Percentiles rank a stretch among this genome's conserved stretches.
Evolutionary conservation across 2,329 filamentous ascomycete genomes (phyloP).

Genomic region (Cyanodermella asteris): DNA sequence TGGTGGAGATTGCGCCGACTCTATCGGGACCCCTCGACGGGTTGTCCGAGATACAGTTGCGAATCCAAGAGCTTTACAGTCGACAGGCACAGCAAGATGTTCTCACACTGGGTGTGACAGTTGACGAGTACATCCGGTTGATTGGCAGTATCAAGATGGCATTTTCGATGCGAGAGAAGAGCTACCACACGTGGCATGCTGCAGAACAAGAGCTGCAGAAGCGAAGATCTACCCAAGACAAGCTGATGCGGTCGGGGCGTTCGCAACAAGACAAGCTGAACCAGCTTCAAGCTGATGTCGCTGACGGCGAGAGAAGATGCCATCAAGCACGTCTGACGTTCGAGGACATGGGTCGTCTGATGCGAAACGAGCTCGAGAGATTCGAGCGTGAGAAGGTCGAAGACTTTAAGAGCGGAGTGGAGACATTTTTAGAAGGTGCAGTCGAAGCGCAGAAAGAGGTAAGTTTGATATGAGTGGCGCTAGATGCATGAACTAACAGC

Average conservation of each 20-base stretch:
- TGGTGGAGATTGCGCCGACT: constrained; percentile 74
- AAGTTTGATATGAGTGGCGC: constrained; percentile 15
- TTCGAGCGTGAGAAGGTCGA: constrained; percentile 97
- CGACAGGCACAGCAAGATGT: constrained; percentile 94
- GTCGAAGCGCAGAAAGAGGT: constrained; percentile 98
- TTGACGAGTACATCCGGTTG: constrained; percentile 92
- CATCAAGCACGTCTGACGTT: constrained; percentile 79
- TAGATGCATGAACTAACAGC: constrained; percentile 12
- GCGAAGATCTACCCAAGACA: constrained; percentile 73
- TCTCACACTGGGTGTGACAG: constrained; percentile 85
- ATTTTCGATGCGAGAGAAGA: constrained; percentile 81
- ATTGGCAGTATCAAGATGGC: constrained; percentile 90
- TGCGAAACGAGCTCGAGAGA: constrained; percentile 74
- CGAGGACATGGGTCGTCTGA: constrained; percentile 88
- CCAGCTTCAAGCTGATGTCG: constrained; percentile 78
- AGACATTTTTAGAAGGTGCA: constrained; percentile 90
- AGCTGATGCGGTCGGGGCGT: constrained; percentile 81
- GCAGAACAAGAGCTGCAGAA: constrained; percentile 83
- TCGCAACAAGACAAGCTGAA: constrained; percentile 89
- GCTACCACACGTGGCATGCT: constrained; percentile 81
- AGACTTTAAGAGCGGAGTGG: constrained; percentile 94
- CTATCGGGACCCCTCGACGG: constrained; percentile 78
- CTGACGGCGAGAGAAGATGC: constrained; percentile 82
- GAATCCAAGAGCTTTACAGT: constrained; percentile 86
- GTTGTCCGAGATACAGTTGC: constrained; percentile 78